Evolutionary conservation across 345 rosid genomes (phyloP).

Genomic region (Erucastrum elatum): DNA sequence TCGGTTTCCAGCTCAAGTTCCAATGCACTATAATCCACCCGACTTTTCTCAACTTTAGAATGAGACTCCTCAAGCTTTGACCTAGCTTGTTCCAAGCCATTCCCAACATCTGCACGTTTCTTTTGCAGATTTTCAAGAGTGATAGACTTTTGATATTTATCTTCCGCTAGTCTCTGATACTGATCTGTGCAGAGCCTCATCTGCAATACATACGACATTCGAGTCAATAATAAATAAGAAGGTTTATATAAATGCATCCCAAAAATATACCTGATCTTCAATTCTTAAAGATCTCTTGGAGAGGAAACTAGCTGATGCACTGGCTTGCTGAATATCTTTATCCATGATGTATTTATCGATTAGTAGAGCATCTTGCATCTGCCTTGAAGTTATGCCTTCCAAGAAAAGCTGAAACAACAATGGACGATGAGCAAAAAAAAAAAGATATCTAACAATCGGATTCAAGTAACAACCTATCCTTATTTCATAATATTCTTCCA

Average conservation of each 20-base stretch:
- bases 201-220: constrained; percentile 50
- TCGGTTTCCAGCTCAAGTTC: constrained; percentile 71
- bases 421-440: not conserved
- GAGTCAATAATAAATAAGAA: not conserved
- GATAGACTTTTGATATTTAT: constrained; percentile 53
- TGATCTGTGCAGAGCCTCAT: constrained; percentile 61
- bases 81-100: constrained; percentile 61
- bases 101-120: constrained; percentile 58
- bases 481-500: no score
- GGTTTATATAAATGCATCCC: not conserved
- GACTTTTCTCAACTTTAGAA: constrained; percentile 58
- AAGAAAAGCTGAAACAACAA: constrained; percentile 70
- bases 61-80: constrained; percentile 67
- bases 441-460: no score
- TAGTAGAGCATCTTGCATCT: constrained; percentile 60
- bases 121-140: constrained; percentile 62
- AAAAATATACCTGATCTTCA: constrained; percentile 77
- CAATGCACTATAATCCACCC: constrained; percentile 50
- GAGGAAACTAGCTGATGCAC: constrained; percentile 60
- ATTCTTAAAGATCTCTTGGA: constrained; percentile 67
- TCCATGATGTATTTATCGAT: constrained; percentile 62
- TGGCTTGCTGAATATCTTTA: constrained; percentile 74
- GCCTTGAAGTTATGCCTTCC: constrained; percentile 79
- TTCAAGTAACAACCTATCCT: no score
- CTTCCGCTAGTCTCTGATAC: constrained; percentile 76